These are phyloP conservation scores for Cystobasidium slooffiae DNA, from an alignment of 1,284 basidiomycete species.

Conservation along the genomic window DNA sequence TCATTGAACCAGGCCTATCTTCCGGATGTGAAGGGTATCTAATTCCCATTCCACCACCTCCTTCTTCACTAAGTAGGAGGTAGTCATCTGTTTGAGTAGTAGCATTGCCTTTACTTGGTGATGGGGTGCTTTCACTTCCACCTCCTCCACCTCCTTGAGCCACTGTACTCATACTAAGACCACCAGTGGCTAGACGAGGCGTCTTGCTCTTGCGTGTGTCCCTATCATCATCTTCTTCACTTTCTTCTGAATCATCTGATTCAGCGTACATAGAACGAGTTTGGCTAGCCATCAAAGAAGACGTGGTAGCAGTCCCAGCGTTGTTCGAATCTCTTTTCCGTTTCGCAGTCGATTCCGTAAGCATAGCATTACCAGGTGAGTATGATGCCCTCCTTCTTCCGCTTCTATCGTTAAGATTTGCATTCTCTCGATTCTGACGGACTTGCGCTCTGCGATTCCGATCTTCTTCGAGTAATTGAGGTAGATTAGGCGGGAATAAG, in stretches of 20 bases:
- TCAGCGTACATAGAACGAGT: too few species aligned
- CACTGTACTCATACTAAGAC: not conserved
- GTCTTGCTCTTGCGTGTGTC: not conserved
- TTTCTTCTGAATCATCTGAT: not conserved
- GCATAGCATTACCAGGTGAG: not conserved
- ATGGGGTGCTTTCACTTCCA: not conserved
- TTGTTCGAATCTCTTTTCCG: constrained; percentile 2
- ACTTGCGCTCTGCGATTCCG: not conserved
- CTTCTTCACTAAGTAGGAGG: not conserved
- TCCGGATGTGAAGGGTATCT: constrained; percentile 5
- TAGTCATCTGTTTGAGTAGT: constrained; percentile 21
- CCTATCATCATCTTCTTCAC: not conserved
- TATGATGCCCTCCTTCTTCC: too few species aligned
- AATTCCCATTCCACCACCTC: not conserved
- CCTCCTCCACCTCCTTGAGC: not conserved
- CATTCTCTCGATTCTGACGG: not conserved
- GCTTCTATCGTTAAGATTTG: not conserved
- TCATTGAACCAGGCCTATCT: constrained; percentile 21
- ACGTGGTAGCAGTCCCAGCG: not conserved
- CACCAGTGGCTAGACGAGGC: not conserved
- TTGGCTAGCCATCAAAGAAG: not conserved
- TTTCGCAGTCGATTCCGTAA: not conserved
- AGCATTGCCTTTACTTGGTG: constrained; percentile 7
- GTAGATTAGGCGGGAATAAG: constrained; percentile 15
- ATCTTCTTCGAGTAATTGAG: not conserved